Base-by-base conservation (phyloP, 106 monocot species). In the Phalaenopsis equestris region DNA sequence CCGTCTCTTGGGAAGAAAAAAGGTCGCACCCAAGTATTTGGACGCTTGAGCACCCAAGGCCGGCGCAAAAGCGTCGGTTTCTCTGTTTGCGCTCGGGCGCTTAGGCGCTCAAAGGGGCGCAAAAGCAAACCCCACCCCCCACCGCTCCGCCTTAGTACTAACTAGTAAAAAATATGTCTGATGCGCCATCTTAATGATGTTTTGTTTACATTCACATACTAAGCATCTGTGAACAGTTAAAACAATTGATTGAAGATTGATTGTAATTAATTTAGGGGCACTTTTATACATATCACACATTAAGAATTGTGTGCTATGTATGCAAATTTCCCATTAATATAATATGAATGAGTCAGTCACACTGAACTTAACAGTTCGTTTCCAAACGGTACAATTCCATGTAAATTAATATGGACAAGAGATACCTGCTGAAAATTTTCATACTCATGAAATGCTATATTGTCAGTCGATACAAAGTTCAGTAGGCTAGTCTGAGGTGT, bases 341-440 rank as follows among this genome's bases (percentile, higher is more conserved):
- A 65, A 8, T 65, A 65, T 52, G 52, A 52, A 21, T 8, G 24
- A 6, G 5, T 39, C 70, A 70, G 39, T 37, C 14, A 70, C 9
- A 70, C 11, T 70, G 70, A 38, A 39, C 9, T 70, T 38, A 70
- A 2, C 11, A 39, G 12, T 36, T 70, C 14, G 38, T 39, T 39
- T 12, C 15, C 38, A 70, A 70, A 39, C 39, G 15, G 39, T 39
- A 39, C 70, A 70, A 39, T 12, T 39, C 39, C 70, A 70, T 39
- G 38, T 70, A 16, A 70, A 70, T 14, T 38, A 5, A 70, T 15
- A 45, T 74, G 43, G 1, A 42, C 3, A 47, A 48, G 47, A 49
- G 41, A 46, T 75, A 94, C 96, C 96, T 98, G 97, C 77, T 92
- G 84, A 75, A 89, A 88, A 76, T 91, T 90, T 81, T 93, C 95